Conservation (phyloP, 306 rosid species). For the Glycine latifolia region DNA sequence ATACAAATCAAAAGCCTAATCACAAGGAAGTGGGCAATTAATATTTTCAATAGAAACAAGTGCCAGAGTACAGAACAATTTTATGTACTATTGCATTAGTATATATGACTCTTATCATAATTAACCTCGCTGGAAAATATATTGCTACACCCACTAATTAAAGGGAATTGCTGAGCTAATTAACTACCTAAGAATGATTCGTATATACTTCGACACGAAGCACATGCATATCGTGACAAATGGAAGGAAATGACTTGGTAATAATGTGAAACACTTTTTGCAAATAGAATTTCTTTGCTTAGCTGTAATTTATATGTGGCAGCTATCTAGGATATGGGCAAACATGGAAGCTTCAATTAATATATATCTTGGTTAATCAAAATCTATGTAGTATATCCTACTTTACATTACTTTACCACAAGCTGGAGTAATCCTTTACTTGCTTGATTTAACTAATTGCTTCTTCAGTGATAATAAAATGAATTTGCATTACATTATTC, state of each 20-base stretch:
- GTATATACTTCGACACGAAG: conserved; percentile 37
- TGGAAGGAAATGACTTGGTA: too few relatives aligned
- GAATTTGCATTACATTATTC: too few relatives aligned
- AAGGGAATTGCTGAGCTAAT: conserved; percentile 36
- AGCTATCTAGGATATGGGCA: conserved; percentile 7
- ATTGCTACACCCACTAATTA: conserved; percentile 44
- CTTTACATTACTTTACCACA: not conserved
- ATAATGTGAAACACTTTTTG: conserved; percentile 47
- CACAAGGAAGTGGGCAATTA: conserved; percentile 50
- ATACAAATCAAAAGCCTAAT: conserved; percentile 54
- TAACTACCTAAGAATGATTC: conserved; percentile 17
- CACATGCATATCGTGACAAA: conserved; percentile 65
- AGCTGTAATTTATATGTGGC: conserved; percentile 51
- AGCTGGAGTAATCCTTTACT: too few relatives aligned
- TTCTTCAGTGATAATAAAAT: too few relatives aligned
- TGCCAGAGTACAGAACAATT: conserved; percentile 36
- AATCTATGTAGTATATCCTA: conserved; percentile 8
- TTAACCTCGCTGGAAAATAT: conserved; percentile 37
- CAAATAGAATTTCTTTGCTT: conserved; percentile 39
- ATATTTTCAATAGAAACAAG: conserved; percentile 41
- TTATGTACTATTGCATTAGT: conserved; percentile 40
- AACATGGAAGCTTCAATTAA: conserved; percentile 36
- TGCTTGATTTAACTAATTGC: too few relatives aligned
- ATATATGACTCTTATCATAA: conserved; percentile 23
- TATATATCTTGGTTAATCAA: conserved; percentile 46